phyloP scores from a whole-genome alignment of 1,284 basidiomycete genomes.

The Pulchroboletus neoregius region DNA sequence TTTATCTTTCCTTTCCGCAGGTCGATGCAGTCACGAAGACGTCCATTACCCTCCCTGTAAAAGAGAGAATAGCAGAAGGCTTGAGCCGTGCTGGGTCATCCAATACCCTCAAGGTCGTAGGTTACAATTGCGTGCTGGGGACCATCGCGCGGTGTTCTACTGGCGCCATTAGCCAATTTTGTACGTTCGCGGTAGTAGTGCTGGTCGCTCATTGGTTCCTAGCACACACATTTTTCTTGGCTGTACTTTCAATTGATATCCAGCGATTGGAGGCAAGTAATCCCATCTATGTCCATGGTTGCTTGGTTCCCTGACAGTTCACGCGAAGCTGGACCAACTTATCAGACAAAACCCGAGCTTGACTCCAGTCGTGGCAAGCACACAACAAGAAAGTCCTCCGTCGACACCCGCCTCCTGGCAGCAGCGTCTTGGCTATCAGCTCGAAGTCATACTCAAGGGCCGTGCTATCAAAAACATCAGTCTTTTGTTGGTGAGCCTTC shows the following conservation, averaged over 20 bases:
- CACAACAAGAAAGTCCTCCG: conserved; percentile 28
- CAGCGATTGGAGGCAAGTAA: conserved; percentile 74
- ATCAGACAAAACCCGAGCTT: conserved; percentile 61
- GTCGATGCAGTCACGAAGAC: conserved; percentile 89
- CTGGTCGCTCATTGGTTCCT: conserved; percentile 95
- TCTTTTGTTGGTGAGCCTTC: conserved; percentile 61
- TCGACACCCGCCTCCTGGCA: conserved; percentile 42
- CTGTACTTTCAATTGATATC: conserved; percentile 87
- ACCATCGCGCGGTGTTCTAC: conserved; percentile 75
- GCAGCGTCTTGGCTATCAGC: conserved; percentile 40
- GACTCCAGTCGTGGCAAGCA: conserved; percentile 36
- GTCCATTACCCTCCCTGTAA: conserved; percentile 85
- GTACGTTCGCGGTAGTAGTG: conserved; percentile 90
- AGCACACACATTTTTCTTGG: conserved; percentile 88
- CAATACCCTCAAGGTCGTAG: conserved; percentile 88
- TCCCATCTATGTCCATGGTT: conserved; percentile 3
- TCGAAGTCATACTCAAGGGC: conserved; percentile 57
- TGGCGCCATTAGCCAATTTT: conserved; percentile 89
- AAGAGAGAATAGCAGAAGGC: conserved; percentile 88
- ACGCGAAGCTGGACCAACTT: conserved; percentile 66
- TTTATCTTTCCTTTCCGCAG: conserved; percentile 36
- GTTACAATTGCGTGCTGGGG: conserved; percentile 81
- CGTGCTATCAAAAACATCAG: conserved; percentile 80
- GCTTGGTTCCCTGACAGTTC: conserved; percentile 15
- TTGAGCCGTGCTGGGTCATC: conserved; percentile 85